A percentile compares a stretch with the other conserved stretches of the same genome.
These are phyloP conservation scores for Tremella yokohamensis DNA, from an alignment of 768 basidiomycete genomes.

Conservation along the genomic window DNA sequence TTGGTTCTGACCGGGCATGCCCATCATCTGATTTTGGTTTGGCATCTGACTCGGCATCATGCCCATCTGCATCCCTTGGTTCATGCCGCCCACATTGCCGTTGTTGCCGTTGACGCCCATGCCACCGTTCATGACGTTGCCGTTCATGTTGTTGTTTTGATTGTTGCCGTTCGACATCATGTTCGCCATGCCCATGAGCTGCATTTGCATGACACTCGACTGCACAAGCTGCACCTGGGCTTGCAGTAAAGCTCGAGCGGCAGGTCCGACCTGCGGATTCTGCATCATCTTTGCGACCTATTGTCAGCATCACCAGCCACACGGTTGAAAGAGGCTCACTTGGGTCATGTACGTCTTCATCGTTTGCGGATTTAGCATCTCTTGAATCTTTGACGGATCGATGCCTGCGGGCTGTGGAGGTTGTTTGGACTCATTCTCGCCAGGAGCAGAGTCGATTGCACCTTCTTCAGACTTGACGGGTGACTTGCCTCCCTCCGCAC, in stretches of 20 bases:
- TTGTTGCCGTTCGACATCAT: slow-evolving; percentile 49
- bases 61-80: slow-evolving; percentile 12
- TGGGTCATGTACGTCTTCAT: slow-evolving; percentile 44
- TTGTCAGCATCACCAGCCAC: not conserved
- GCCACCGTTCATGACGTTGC: slow-evolving; percentile 21
- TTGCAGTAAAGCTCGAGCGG: slow-evolving; percentile 19
- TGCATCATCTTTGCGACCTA: slow-evolving; percentile 39
- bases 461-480: slow-evolving; percentile 15
- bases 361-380: slow-evolving; percentile 36
- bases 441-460: slow-evolving; percentile 6
- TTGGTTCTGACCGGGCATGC: not conserved
- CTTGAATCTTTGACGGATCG: slow-evolving; percentile 31
- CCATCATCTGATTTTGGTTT: too few relatives aligned
- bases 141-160: slow-evolving; percentile 24
- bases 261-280: slow-evolving; percentile 26
- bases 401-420: slow-evolving; percentile 8
- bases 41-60: slow-evolving; percentile 9
- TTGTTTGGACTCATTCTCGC: slow-evolving; percentile 8
- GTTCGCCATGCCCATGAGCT: slow-evolving; percentile 52
- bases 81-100: slow-evolving; percentile 18
- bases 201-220: slow-evolving; percentile 35
- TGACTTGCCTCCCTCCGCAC: slow-evolving; percentile 56
- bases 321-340: slow-evolving; percentile 17
- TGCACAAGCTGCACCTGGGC: slow-evolving; percentile 32
- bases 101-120: slow-evolving; percentile 19